Evolutionary conservation across 225 moss, liverwort and hornwort species (phyloP).

Genomic region (Anthoceros angustus): DNA sequence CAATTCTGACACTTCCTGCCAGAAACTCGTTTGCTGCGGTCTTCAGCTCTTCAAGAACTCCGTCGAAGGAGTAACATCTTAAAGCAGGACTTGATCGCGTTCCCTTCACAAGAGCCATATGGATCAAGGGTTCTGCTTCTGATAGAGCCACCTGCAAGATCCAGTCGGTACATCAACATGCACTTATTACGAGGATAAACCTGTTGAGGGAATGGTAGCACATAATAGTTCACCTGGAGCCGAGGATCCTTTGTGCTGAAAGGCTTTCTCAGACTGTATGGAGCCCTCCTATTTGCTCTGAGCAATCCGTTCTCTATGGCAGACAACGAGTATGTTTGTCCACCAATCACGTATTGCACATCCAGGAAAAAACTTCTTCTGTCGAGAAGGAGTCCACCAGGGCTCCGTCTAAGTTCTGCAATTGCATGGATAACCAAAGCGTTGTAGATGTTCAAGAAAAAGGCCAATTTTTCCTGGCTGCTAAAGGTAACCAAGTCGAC

Average conservation of each 20-base stretch:
- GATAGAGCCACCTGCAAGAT: conserved; percentile 8
- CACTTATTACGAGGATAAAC: background rate
- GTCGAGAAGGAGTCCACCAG: conserved; percentile 10
- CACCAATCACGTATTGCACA: conserved; percentile 18
- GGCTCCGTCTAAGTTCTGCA: conserved; percentile 16
- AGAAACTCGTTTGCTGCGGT: conserved; percentile 17
- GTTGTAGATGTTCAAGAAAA: conserved; percentile 17
- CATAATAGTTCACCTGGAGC: conserved; percentile 7
- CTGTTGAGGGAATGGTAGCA: background rate
- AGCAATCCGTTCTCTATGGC: conserved; percentile 18
- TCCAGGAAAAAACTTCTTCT: conserved; percentile 18
- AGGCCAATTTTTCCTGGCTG: conserved; percentile 14
- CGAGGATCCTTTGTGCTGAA: conserved; percentile 13
- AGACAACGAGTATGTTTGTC: conserved; percentile 14
- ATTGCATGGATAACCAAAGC: conserved; percentile 16
- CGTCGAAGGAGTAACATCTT: conserved; percentile 17
- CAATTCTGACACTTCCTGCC: conserved; percentile 13
- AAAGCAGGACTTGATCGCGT: conserved; percentile 19
- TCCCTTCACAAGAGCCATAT: conserved; percentile 15
- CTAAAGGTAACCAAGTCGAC: conserved; percentile 12
- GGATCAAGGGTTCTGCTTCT: conserved; percentile 15
- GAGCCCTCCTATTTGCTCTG: conserved; percentile 15
- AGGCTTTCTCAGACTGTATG: conserved; percentile 14
- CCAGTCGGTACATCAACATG: background rate
- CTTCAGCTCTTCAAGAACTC: conserved; percentile 15